Conservation (phyloP, 2,329 filamentous ascomycete species). For the Alternaria triticina region DNA sequence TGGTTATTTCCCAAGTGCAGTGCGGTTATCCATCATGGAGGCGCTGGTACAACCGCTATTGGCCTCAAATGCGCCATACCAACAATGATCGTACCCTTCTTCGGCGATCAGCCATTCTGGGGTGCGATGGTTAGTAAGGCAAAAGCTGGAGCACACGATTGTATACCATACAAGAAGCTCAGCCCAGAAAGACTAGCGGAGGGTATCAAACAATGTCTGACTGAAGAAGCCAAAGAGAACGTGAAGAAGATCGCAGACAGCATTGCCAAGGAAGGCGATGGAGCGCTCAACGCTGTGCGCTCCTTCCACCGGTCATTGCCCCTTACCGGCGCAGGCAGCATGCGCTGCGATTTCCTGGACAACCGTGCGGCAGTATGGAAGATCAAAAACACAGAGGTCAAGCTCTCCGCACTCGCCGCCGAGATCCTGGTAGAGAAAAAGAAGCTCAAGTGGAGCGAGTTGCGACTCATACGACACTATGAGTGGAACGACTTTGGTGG, state of each 20-base stretch:
- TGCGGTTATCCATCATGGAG: slow-evolving; percentile 77
- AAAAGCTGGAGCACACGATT: slow-evolving; percentile 67
- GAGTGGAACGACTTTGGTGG: slow-evolving; percentile 82
- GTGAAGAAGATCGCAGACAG: slow-evolving; percentile 65
- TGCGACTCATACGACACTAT: slow-evolving; percentile 69
- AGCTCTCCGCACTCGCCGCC: slow-evolving; percentile 69
- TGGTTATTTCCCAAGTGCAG: slow-evolving; percentile 74
- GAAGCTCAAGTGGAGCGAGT: slow-evolving; percentile 67
- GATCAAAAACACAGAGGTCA: slow-evolving; percentile 65
- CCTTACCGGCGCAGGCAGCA: slow-evolving; percentile 52
- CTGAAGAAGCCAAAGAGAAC: slow-evolving; percentile 64
- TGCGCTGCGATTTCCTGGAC: slow-evolving; percentile 70
- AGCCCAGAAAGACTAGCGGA: slow-evolving; percentile 69
- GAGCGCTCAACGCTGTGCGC: slow-evolving; percentile 71
- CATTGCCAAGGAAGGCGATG: slow-evolving; percentile 69
- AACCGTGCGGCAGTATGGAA: slow-evolving; percentile 71
- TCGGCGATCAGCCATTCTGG: slow-evolving; percentile 82
- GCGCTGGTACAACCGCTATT: slow-evolving; percentile 77
- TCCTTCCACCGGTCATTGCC: slow-evolving; percentile 69
- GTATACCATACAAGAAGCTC: slow-evolving; percentile 71
- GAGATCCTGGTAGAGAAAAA: slow-evolving; percentile 68
- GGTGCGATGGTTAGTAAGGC: slow-evolving; percentile 70
- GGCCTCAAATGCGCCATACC: slow-evolving; percentile 74
- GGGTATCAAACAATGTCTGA: slow-evolving; percentile 73
- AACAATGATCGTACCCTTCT: slow-evolving; percentile 80